Evolutionary conservation across 1,139 yeast species (phyloP), one percentile per base, ranked within the genome.

Genomic region (Petasospora rhodanensis): DNA sequence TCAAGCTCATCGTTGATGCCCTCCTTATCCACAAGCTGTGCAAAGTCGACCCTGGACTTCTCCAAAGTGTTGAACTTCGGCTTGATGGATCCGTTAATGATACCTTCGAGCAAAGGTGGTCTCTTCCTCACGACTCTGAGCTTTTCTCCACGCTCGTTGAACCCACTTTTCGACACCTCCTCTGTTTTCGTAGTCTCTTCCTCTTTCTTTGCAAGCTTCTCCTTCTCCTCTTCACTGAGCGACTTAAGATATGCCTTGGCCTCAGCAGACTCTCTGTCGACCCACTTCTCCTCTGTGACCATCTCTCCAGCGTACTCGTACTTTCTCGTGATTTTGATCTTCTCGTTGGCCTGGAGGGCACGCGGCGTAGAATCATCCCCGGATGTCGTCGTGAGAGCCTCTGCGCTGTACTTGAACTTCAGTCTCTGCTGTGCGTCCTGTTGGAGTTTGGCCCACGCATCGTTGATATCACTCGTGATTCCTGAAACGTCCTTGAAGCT

Each of bases 41-140:
- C 94, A 96, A 98, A 91, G 58, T 91, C 98, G 38, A 91, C 68
- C 41, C 95, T 69, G 3, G 95, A 84, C 57, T 91, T 91, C 56
- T 93, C 97, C 42, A 91, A 64, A 0, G 98, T 93, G 14, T 95
- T 84, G 41, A 93, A 66, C 56, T 87, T 89, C 29, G 79, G 76
- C 38, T 68, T 65, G 37, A 76, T 67, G 7, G 81, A 64, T 28
- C 77, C 76, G 27, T 70, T 63, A 14, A 76, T 73, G 17, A 78
- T 71, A 26, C 76, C 86, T 47, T 86, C 96, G 18, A 87, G 66
- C 29, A 89, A 61, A 6, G 94, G 78, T 3, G 85, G 79, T 43
- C 95, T 66, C 52, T 85, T 86, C 40, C 84, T 61, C 10, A 64
- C 61, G 26, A 58, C 51, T 34, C 66, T 43, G 18, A 64, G 40